Evolutionary conservation across 306 rosid genomes (phyloP).

Genomic region (Glycine latifolia): DNA sequence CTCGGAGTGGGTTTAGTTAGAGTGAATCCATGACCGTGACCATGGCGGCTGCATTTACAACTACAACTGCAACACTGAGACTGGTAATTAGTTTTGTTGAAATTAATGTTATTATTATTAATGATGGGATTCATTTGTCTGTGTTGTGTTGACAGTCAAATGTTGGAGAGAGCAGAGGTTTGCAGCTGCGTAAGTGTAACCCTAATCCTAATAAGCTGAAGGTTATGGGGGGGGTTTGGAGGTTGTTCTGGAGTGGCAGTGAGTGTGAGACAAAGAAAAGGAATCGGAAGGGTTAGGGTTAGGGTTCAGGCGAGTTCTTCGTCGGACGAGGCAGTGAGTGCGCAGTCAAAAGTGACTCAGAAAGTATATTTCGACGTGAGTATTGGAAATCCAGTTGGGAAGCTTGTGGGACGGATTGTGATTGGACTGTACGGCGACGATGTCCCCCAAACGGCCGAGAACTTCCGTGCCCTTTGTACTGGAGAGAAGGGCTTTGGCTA

Average conservation of each 20-base stretch:
- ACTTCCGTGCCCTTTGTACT: constrained; percentile 97
- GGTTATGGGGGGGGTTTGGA: not conserved
- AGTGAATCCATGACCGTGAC: not conserved
- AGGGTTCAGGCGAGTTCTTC: not conserved
- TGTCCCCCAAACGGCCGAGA: constrained; percentile 92
- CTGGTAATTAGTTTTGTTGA: constrained; percentile 37
- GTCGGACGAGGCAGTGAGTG: not conserved
- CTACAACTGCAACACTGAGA: not conserved
- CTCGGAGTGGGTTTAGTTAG: not conserved
- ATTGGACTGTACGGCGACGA: constrained; percentile 96
- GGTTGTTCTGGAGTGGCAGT: constrained; percentile 22
- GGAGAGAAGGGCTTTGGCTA: constrained; percentile 98
- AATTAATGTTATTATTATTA: not conserved
- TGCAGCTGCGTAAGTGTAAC: constrained; percentile 8
- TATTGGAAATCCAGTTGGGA: constrained; percentile 94
- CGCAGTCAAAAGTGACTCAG: constrained; percentile 82
- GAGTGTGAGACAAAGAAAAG: not conserved
- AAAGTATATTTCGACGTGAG: constrained; percentile 89
- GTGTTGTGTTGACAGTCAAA: constrained; percentile 28
- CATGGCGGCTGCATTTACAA: constrained; percentile 35
- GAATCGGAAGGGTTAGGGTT: not conserved
- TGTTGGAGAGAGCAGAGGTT: constrained; percentile 35
- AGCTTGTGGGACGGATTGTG: constrained; percentile 86
- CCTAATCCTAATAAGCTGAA: constrained; percentile 17
- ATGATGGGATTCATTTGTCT: not conserved